These are phyloP conservation scores for Misopates orontium DNA, from an alignment of 257 asterid species.

Conservation along the genomic window DNA sequence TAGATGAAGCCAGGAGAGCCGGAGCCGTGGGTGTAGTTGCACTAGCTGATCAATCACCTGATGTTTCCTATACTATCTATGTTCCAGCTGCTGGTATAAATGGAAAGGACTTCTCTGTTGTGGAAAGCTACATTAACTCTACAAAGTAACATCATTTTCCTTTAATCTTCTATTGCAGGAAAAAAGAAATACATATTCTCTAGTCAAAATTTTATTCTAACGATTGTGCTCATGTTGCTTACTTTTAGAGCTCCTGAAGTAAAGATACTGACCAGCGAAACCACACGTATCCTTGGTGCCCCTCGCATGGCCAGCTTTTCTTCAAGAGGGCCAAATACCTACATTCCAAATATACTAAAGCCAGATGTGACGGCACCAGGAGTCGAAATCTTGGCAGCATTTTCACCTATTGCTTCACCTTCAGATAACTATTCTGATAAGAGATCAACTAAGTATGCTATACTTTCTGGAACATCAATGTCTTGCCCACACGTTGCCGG, in stretches of 20 bases:
- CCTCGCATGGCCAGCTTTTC: constrained; percentile 22
- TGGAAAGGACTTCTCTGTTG: not conserved
- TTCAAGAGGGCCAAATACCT: constrained; percentile 26
- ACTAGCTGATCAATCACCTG: not conserved
- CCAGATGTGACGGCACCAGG: constrained; percentile 33
- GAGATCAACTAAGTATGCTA: constrained; percentile 20
- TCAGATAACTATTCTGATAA: not conserved
- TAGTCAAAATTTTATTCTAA: too few relatives aligned
- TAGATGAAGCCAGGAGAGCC: not conserved
- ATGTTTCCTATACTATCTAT: constrained; percentile 9
- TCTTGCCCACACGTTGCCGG: constrained; percentile 35
- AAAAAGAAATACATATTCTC: too few relatives aligned
- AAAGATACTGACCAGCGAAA: constrained; percentile 23
- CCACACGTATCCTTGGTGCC: constrained; percentile 14
- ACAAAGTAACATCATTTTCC: constrained; percentile 1
- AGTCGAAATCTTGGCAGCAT: constrained; percentile 28
- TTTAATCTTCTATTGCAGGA: not conserved
- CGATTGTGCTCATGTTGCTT: not conserved
- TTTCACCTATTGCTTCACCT: constrained; percentile 4
- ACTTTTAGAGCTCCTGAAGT: constrained; percentile 13
- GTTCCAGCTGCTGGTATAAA: not conserved
- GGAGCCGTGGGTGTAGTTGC: constrained; percentile 21
- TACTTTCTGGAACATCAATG: constrained; percentile 33
- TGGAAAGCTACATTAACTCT: not conserved
- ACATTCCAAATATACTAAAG: constrained; percentile 26